Percentiles rank a stretch among this genome's conserved stretches.
Conservation (phyloP, 75 land plant species). For the Pseudotsuga menziesii region DNA sequence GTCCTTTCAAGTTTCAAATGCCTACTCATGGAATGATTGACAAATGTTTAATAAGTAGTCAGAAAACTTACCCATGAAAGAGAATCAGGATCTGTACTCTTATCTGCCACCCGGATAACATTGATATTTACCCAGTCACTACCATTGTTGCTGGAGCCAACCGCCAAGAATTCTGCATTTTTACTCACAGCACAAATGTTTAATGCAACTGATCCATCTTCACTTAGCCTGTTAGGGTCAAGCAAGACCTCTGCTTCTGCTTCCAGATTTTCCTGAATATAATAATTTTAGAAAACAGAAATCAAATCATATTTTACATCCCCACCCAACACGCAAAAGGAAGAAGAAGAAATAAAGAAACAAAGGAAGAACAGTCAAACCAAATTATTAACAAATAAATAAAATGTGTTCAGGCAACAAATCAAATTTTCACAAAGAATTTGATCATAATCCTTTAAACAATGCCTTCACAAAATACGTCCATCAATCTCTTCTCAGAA, state of each 20-base stretch:
- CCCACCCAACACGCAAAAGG: not conserved
- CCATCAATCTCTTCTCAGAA: not conserved
- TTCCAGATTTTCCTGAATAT: conserved; percentile 63
- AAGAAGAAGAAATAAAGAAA: not conserved
- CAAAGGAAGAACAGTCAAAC: not conserved
- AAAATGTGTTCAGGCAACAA: not conserved
- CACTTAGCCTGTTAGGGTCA: conserved; percentile 57
- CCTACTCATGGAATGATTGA: not conserved
- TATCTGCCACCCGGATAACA: conserved; percentile 80
- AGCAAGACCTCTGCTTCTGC: conserved; percentile 43
- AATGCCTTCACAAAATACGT: not conserved
- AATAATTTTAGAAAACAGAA: not conserved
- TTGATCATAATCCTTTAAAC: not conserved
- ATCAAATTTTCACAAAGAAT: not conserved
- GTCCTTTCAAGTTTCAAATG: not conserved
- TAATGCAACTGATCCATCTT: conserved; percentile 89
- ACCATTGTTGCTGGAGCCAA: conserved; percentile 85
- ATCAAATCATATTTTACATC: not conserved
- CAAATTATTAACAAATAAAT: not conserved
- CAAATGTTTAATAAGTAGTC: conserved; percentile 23
- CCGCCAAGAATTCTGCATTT: conserved; percentile 84
- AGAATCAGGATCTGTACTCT: conserved; percentile 51
- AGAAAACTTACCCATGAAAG: conserved; percentile 81
- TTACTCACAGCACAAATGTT: conserved; percentile 47
- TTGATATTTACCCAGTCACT: conserved; percentile 97